Evolutionary conservation across 2,329 filamentous ascomycete species (phyloP), one percentile per base, ranked within the genome.

Genomic region (Nannizziopsis barbatae): DNA sequence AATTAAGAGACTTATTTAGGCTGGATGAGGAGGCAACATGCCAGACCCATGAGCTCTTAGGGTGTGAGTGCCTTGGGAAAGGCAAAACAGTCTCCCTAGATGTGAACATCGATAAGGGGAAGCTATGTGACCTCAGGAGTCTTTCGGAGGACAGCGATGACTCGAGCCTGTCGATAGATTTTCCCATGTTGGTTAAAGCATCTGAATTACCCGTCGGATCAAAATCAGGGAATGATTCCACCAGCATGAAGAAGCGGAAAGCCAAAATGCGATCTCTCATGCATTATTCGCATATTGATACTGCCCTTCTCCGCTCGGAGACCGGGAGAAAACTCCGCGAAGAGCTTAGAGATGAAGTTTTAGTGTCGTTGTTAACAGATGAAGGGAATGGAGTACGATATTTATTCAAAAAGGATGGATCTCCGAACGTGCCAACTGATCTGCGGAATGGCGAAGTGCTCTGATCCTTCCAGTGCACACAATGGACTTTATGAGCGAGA

Each of bases 11-110:
- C 60, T 61, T 86, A 1, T 86, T 86, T 58, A 74, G 73, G 1
- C 65, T 86, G 0, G 79, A 86, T 56, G 73, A 80, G 50, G 70
- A 71, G 9, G 70, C 73, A 8, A 67, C 65, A 5, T 84, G 82
- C 49, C 79, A 83, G 58, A 86, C 82, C 2, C 83, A 86, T 59
- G 77, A 83, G 45, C 64, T 85, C 1, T 63, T 86, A 0, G 75
- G 74, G 0, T 86, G 83, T 62, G 62, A 63, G 1, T 86, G 83
- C 58, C 72, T 71, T 5, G 80, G 80, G 0, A 68, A 61, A 7
- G 80, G 79, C 22, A 20, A 32, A 9, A 33, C 12, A 9, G 11
- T 35, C 37, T 14, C 11, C 32, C 12, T 22, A 8, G 14, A 22
- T 1, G 27, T 32, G 15, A 27, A n/a, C 10, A 51, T 50, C 5